Percentiles rank a stretch among this genome's conserved stretches.
Evolutionary conservation across 495 filamentous ascomycete species (phyloP).

Genomic region (Lentithecium fluviatile): DNA sequence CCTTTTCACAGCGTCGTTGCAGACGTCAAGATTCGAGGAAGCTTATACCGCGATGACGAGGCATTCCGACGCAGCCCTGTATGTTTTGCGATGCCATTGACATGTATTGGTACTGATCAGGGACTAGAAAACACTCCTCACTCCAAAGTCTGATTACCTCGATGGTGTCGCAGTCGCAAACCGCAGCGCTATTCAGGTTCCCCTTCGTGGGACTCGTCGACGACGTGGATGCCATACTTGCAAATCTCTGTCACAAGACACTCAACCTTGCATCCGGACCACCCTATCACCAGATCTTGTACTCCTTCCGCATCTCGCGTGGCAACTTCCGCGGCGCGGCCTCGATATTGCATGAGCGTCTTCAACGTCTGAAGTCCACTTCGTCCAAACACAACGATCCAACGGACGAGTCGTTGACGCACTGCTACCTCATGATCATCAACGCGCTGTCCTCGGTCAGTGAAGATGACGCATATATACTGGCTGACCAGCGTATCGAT

Average conservation of each 20-base stretch:
- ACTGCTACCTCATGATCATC: conserved; percentile 78
- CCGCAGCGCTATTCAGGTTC: conserved; percentile 60
- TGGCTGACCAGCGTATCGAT: conserved; percentile 48
- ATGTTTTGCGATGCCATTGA: conserved; percentile 21
- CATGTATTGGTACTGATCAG: neutral
- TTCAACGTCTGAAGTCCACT: conserved; percentile 59
- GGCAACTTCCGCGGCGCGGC: conserved; percentile 88
- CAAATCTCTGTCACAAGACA: conserved; percentile 58
- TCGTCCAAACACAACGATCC: conserved; percentile 56
- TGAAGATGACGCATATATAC: conserved; percentile 71
- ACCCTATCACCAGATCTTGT: conserved; percentile 78
- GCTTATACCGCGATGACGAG: conserved; percentile 76
- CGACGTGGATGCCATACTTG: conserved; percentile 74
- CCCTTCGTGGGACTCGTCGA: conserved; percentile 73
- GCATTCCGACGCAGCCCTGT: conserved; percentile 65
- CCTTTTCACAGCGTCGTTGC: conserved; percentile 75
- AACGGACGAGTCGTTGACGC: conserved; percentile 52
- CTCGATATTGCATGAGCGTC: conserved; percentile 66
- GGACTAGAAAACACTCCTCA: conserved; percentile 54
- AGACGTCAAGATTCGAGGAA: conserved; percentile 73
- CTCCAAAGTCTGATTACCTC: conserved; percentile 65
- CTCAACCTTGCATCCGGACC: conserved; percentile 58
- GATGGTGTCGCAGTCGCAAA: conserved; percentile 62
- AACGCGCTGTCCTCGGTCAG: conserved; percentile 85
- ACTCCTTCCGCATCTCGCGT: conserved; percentile 80